phyloP scores from a whole-genome alignment of 2,329 filamentous ascomycete genomes.

The Hypoxylon sp. region DNA sequence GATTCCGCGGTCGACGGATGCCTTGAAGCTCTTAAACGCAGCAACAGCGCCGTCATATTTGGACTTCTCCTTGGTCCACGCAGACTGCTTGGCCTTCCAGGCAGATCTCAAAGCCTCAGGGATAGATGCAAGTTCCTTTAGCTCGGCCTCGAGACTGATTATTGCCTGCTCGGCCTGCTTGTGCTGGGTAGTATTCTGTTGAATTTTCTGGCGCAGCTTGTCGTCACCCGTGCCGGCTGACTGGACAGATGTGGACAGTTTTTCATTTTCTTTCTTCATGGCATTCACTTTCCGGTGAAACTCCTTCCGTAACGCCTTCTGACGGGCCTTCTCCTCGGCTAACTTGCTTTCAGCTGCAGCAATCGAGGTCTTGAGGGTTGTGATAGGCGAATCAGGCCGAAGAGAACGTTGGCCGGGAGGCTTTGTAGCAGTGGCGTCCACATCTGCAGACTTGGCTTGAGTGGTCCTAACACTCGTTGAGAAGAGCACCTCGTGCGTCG shows the following conservation, averaged over 20 bases:
- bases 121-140: constrained; percentile 73
- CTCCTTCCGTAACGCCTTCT: constrained; percentile 79
- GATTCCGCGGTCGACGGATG: constrained; percentile 71
- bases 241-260: constrained; percentile 73
- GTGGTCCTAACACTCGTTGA: constrained; percentile 78
- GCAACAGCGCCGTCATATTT: constrained; percentile 70
- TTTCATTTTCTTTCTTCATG: constrained; percentile 80
- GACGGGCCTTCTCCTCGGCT: constrained; percentile 74
- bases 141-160: constrained; percentile 65
- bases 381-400: constrained; percentile 80
- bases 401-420: constrained; percentile 69
- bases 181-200: constrained; percentile 80
- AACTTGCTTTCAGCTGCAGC: constrained; percentile 77
- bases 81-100: constrained; percentile 66
- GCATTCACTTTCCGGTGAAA: constrained; percentile 77
- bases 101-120: constrained; percentile 71
- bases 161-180: constrained; percentile 72
- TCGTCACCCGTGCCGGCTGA: constrained; percentile 81
- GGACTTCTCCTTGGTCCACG: constrained; percentile 67
- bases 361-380: constrained; percentile 82
- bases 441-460: constrained; percentile 61
- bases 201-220: constrained; percentile 78
- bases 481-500: constrained; percentile 75
- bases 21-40: constrained; percentile 69
- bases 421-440: constrained; percentile 51